phyloP scores from a whole-genome alignment of 139 green algal genomes.

The Asterochloris sp. region DNA sequence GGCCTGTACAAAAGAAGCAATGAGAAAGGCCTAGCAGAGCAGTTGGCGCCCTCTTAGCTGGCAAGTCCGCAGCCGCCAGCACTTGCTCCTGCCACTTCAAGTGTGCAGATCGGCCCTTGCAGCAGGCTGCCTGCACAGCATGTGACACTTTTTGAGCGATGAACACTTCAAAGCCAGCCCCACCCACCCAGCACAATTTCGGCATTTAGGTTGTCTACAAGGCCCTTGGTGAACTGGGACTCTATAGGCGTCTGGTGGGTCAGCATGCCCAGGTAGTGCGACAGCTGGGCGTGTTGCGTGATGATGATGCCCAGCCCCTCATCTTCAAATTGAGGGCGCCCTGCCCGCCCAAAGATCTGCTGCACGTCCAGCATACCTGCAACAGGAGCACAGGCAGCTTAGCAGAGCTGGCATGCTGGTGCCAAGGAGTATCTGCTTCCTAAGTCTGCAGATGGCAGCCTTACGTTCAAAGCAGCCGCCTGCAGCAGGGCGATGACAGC shows the following conservation, averaged over 20 bases:
- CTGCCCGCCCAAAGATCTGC: slow-evolving; percentile 98
- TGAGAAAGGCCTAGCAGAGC: no score
- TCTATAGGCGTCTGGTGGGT: slow-evolving; percentile 86
- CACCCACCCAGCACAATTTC: slow-evolving; percentile 89
- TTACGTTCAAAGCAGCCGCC: no score
- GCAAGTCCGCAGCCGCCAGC: no score
- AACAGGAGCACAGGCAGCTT: neutral
- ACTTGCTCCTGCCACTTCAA: no score
- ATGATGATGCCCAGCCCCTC: slow-evolving; percentile 86
- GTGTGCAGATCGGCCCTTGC: no score
- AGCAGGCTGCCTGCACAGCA: neutral
- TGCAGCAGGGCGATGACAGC: no score
- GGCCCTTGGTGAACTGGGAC: slow-evolving; percentile 70
- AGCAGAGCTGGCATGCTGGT: neutral
- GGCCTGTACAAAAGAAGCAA: no score
- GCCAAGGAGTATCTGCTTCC: no score
- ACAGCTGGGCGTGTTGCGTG: slow-evolving; percentile 92
- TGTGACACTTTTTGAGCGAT: no score
- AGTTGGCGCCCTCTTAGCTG: no score
- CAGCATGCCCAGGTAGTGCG: slow-evolving; percentile 95
- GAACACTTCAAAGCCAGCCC: no score
- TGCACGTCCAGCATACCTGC: slow-evolving; percentile 95
- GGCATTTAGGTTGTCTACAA: slow-evolving; percentile 95
- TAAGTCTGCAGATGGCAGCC: no score
- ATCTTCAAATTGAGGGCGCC: slow-evolving; percentile 87